A percentile compares a stretch with the other conserved stretches of the same genome.
Conservation (phyloP, 108 stramenopile species). For the Cyclotella choctawhatcheeana region DNA sequence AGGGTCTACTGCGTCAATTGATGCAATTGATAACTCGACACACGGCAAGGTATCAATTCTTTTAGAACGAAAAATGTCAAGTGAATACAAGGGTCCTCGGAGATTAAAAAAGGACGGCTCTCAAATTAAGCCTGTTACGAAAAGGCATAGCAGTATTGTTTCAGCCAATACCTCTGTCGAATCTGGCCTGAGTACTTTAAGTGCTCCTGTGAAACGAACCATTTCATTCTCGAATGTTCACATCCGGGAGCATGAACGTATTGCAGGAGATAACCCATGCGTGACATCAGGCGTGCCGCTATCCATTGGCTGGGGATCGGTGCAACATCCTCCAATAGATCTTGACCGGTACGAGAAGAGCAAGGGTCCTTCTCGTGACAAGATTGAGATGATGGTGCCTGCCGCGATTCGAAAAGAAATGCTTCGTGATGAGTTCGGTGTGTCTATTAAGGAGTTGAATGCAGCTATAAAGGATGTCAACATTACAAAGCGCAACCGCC, state of each 20-base stretch:
- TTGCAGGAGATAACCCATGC: slow-evolving; percentile 58
- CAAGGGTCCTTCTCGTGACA: slow-evolving; percentile 50
- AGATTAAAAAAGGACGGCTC: slow-evolving; percentile 26
- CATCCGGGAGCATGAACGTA: slow-evolving; percentile 56
- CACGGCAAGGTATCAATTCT: slow-evolving; percentile 22
- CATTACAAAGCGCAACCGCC: slow-evolving; percentile 33
- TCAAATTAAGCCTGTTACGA: slow-evolving; percentile 17
- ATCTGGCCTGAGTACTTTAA: not conserved
- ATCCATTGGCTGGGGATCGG: slow-evolving; percentile 49
- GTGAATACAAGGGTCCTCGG: slow-evolving; percentile 39
- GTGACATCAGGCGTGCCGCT: slow-evolving; percentile 55
- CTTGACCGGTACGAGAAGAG: slow-evolving; percentile 42
- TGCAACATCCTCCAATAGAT: slow-evolving; percentile 33
- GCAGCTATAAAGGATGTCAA: slow-evolving; percentile 36
- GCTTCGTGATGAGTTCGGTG: slow-evolving; percentile 44
- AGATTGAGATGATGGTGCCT: slow-evolving; percentile 55
- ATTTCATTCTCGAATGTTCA: slow-evolving; percentile 34
- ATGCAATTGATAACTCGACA: slow-evolving; percentile 35
- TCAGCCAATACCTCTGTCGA: not conserved
- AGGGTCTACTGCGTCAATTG: not conserved
- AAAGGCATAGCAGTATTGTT: slow-evolving; percentile 13
- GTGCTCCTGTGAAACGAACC: slow-evolving; percentile 6
- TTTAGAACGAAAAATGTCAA: not conserved
- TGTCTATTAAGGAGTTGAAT: slow-evolving; percentile 39
- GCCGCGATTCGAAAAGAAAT: slow-evolving; percentile 34